Base-by-base conservation (phyloP, 805 yeast genomes). In the Priceomyces haplophilus region DNA sequence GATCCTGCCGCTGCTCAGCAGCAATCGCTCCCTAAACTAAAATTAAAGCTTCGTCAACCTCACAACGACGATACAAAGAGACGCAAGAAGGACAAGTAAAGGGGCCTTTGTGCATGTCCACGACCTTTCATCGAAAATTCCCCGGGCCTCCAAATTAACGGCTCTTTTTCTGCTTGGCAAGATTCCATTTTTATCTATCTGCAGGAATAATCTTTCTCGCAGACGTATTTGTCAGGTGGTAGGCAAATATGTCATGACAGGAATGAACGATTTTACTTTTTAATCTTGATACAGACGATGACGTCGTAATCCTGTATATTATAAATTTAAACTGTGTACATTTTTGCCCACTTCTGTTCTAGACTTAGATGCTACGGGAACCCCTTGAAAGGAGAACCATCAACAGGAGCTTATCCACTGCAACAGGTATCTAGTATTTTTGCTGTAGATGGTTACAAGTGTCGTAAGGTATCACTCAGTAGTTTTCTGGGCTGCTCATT, bases 1-100 rank as follows among this genome's bases (percentile, higher is more conserved):
- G n/a, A 32, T 19, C 12, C 47, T 5, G 19, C 23, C 8, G 37
- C 41, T 19, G 21, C 35, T 32, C 35, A 8, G 5, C 31, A 34
- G 3, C 27, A 32, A 2, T 32, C 45, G 11, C 33, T 47, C 19
- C 51, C 51, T 4, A 48, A 48, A 19, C 39, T 48, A 10, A 48
- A 48, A 21, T 35, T 48, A 17, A 48, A 46, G 21, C 29, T 48
- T 7, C 35, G 35, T 17, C 35, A 32, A 32, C 35, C 35, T 11
- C 35, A 32, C 23, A 18, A 8, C 19, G 35, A 32, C 7, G 35
- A 32, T 19, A 32, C 23, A 17, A 32, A 32, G 23, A 32, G 35
- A 32, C 35, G 35, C 16, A 32, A 32, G 20, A 32, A 32, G n/a
- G 35, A 32, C 8, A 32, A 19, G 20, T 32, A 13, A 32, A 6